Base-by-base conservation (phyloP, 768 basidiomycete species). In the Lyophyllum decastes region DNA sequence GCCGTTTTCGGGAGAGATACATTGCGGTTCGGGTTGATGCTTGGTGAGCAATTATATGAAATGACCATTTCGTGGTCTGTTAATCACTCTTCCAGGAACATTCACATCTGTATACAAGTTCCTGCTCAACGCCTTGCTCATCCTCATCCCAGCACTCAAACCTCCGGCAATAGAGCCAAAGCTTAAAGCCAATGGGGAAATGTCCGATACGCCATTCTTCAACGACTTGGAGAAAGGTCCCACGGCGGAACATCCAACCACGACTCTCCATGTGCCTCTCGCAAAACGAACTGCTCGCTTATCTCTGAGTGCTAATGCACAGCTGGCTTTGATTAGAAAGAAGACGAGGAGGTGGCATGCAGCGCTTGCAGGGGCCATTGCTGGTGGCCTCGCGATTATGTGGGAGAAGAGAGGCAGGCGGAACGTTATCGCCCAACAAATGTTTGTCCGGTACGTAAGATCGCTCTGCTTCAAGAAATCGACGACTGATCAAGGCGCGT, bases 1-100 rank as follows among this genome's bases (percentile, higher is more conserved):
- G 95, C 94, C 0, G 76, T 96, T 44, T 91, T 97, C 62, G 94
- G 94, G 0, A 60, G 76, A 41, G 95, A 97, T 66, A 87, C 92
- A 0, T 82, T 89, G 66, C 78, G 95, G 19, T 95, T 96, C 61
- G 92, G 88, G 4, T 85, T 88, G 0, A 95, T 95, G 93, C 77
- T 98, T 35, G 94, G 92, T 87, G 60, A 25, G 70, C 33, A 54
- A 7, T 41, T 48, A 22, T 21, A 48, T 60, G 24, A 30, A 8
- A 5, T 19, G 17, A 26, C 27, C 12, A 21, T 44, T 38, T 40
- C n/a, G 35, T 49, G 38, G 35, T 52, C 25, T 26, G 16, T 10
- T 38, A 16, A 38, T 17, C 35, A 38, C 16, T 43, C 25, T 12
- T 41, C 11, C 60, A 90, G 90, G 87, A 21, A 84, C 87, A 0